These are phyloP conservation scores for Paramarasmius palmivorus DNA, from an alignment of 1,284 basidiomycete genomes.

Conservation along the genomic window DNA sequence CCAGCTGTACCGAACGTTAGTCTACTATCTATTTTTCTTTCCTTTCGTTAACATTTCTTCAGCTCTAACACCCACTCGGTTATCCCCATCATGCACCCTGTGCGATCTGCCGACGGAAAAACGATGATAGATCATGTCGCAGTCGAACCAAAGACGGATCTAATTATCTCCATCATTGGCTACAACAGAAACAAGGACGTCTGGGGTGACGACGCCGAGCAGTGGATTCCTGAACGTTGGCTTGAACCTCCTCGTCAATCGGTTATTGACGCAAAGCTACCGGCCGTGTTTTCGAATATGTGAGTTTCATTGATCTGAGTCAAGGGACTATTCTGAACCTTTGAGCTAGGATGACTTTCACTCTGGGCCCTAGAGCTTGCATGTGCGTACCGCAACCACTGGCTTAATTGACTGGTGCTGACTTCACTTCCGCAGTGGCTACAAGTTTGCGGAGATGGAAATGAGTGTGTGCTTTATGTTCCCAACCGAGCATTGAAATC, in stretches of 20 bases:
- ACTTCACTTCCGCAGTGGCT: too few relatives aligned
- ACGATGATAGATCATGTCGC: not conserved
- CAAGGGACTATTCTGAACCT: not conserved
- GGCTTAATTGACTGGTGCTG: too few relatives aligned
- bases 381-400: too few relatives aligned
- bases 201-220: slow-evolving; percentile 4
- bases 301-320: not conserved
- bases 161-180: slow-evolving; percentile 3
- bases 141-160: not conserved
- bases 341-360: slow-evolving; percentile 6
- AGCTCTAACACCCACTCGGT: not conserved
- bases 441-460: not conserved
- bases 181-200: slow-evolving; percentile 3
- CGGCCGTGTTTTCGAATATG: slow-evolving; percentile 2
- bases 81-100: not conserved
- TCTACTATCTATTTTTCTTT: not conserved
- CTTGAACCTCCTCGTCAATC: not conserved
- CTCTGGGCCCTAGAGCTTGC: not conserved
- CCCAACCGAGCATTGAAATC: too few relatives aligned
- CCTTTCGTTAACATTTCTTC: not conserved
- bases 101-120: not conserved
- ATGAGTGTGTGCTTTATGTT: not conserved
- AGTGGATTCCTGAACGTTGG: slow-evolving; percentile 9
- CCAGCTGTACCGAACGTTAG: slow-evolving; percentile 5
- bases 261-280: slow-evolving; percentile 3